Evolutionary conservation across 257 asterid genomes (phyloP).

Genomic region (Solanum boliviense): DNA sequence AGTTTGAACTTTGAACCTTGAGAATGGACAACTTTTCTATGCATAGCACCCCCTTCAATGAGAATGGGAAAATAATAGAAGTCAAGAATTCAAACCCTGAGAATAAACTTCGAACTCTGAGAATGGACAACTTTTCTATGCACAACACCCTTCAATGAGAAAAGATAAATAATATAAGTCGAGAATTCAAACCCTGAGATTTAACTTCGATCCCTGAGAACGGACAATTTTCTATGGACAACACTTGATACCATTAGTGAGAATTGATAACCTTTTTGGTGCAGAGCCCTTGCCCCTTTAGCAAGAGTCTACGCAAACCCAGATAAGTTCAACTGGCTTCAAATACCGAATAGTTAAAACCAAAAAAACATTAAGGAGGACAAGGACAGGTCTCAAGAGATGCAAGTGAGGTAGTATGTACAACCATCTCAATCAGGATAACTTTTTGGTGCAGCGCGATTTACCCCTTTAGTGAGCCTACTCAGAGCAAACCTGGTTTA

Average conservation of each 20-base stretch:
- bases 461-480: background rate
- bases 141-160: background rate
- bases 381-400: background rate
- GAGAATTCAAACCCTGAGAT: background rate
- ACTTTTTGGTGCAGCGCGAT: background rate
- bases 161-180: background rate
- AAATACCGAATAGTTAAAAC: background rate
- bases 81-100: background rate
- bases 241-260: background rate
- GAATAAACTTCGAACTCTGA: background rate
- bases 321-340: background rate
- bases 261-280: background rate
- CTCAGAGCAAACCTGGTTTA: background rate
- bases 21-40: background rate
- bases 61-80: background rate
- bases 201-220: background rate
- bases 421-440: background rate
- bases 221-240: background rate
- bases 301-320: background rate
- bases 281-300: background rate
- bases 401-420: background rate
- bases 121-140: background rate
- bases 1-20: no score
- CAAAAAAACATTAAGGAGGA: background rate
- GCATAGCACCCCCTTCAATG: background rate